phyloP scores from a whole-genome alignment of 306 rosid genomes.

The Cucurbita moschata region DNA sequence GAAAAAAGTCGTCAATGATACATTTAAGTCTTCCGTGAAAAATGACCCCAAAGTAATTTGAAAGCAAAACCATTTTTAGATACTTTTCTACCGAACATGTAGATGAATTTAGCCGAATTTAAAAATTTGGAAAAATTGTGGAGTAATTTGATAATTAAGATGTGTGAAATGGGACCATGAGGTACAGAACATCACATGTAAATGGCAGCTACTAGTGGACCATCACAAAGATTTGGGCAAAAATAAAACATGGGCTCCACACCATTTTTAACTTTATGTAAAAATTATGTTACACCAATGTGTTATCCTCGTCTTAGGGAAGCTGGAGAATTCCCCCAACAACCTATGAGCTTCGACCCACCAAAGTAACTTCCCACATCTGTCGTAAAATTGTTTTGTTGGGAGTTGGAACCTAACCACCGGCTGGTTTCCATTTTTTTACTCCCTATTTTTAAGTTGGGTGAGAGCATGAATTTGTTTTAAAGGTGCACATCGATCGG shows the following conservation, averaged over 20 bases:
- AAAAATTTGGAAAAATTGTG: neutral
- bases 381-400: neutral
- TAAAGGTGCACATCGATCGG: no score
- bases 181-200: neutral
- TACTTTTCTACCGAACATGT: no score
- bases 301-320: neutral
- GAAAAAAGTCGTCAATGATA: no score
- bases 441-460: no score
- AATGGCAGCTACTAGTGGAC: neutral
- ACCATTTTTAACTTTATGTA: neutral
- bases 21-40: no score
- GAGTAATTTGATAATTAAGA: neutral
- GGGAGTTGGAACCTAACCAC: neutral
- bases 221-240: neutral
- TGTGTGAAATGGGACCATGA: neutral
- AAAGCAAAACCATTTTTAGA: no score
- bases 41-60: no score
- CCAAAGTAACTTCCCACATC: neutral
- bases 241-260: neutral
- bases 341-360: conserved; percentile 3
- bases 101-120: no score
- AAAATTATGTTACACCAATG: neutral
- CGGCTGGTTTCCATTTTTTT: neutral
- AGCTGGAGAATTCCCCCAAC: neutral
- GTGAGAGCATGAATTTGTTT: no score